Evolutionary conservation across 208 protist species (phyloP), one percentile per base, ranked within the genome.

Genomic region (Leishmania guyanensis): DNA sequence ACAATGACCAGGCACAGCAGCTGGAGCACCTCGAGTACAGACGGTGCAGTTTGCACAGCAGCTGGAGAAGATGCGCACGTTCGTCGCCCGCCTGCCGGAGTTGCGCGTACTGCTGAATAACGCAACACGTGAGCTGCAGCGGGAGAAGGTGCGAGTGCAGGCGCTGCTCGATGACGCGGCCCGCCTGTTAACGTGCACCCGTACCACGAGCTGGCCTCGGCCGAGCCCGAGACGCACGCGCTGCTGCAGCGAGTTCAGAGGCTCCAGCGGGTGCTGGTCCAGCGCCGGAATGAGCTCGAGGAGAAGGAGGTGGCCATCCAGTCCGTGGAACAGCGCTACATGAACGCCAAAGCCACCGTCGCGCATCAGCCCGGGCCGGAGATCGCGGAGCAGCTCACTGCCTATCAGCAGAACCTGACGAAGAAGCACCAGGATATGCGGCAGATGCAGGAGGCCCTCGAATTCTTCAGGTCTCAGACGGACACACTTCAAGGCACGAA

Each of bases 181-280:
- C 88, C 91, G 79, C 46, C 98, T 5, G 93, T 99, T 79, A 99
- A 99, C 87, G 84, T 99, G 26, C 99, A 99, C 88, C 88, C 98
- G 8, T 99, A 98, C 95, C 89, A 98, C 79, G 93, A 98, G 76
- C 85, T 99, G 22, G 92, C 99, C 74, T 99, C 97, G 72, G 92
- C 94, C 8, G 98, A 99, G 79, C 98, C 98, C n/a, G 86, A 94
- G 39, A 94, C 94, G 17, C 99, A 92, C 86, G 97, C 98, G 75
- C 96, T 99, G 14, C 84, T 99, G 29, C 88, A 98, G 84, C 98
- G 98, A 64, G 98, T 99, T 48, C 96, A 99, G 54, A 86, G 86
- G 29, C 88, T 99, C 54, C 99, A 99, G 89, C 98, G 98, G 36
- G 86, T 98, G 53, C 93, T 99, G 20, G 98, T 99, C 33, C 82